phyloP scores from a whole-genome alignment of 2,329 filamentous ascomycete genomes.

The Pseudogymnoascus sp. region DNA sequence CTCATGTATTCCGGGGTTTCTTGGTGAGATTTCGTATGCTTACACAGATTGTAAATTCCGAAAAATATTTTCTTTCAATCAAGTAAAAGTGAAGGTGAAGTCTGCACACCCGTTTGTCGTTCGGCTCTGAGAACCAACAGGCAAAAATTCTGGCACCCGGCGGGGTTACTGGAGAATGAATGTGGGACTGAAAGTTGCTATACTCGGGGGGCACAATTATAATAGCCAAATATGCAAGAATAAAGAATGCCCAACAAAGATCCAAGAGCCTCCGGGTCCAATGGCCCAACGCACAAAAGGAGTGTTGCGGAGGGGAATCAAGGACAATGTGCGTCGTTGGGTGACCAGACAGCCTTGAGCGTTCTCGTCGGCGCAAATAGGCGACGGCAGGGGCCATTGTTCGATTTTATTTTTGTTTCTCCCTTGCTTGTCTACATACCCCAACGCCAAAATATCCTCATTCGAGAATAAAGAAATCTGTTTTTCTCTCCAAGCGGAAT shows the following conservation, averaged over 20 bases:
- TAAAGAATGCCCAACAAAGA: slow-evolving; percentile 2
- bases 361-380: not conserved
- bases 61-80: not conserved
- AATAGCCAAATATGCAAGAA: not conserved
- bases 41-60: not conserved
- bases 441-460: not conserved
- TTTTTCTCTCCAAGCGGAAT: not conserved
- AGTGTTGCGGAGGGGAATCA: not conserved
- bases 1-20: not conserved
- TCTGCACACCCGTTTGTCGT: not conserved
- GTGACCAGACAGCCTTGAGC: not conserved
- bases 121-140: not conserved
- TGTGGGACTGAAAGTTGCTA: not conserved
- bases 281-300: not conserved
- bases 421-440: not conserved
- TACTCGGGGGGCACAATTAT: not conserved
- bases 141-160: not conserved
- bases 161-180: not conserved
- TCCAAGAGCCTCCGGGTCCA: not conserved
- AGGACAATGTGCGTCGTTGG: not conserved
- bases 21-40: not conserved
- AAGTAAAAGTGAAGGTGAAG: not conserved
- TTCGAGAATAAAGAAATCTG: not conserved
- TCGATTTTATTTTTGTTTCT: not conserved
- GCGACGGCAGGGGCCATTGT: slow-evolving; percentile 3